Conservation (phyloP, 1,284 basidiomycete species). For the Salmacisia buchloeana region DNA sequence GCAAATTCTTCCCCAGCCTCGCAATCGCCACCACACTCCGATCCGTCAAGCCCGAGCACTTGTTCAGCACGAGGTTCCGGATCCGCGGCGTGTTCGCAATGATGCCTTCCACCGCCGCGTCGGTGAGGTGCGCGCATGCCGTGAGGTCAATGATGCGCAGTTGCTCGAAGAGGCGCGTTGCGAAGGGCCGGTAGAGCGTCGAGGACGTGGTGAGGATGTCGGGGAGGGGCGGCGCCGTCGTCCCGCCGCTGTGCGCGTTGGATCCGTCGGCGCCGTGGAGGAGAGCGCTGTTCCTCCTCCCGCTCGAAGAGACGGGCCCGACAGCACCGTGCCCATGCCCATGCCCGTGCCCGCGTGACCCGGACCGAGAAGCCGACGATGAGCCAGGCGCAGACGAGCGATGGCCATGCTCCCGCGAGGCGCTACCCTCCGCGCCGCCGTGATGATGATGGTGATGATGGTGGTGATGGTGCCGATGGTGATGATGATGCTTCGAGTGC, state of each 20-base stretch:
- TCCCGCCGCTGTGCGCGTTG: background rate
- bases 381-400: background rate
- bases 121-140: slow-evolving; percentile 72
- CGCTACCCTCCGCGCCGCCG: background rate
- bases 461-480: background rate
- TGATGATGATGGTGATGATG: background rate
- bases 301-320: background rate
- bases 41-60: slow-evolving; percentile 82
- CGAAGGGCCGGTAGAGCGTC: background rate
- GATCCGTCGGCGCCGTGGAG: background rate
- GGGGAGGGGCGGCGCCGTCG: slow-evolving; percentile 12
- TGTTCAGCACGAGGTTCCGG: slow-evolving; percentile 84
- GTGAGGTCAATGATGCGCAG: slow-evolving; percentile 59
- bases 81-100: slow-evolving; percentile 81
- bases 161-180: slow-evolving; percentile 32
- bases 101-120: slow-evolving; percentile 84
- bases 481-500: background rate
- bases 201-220: slow-evolving; percentile 16
- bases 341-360: too few relatives aligned
- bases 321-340: background rate
- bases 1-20: slow-evolving; percentile 79
- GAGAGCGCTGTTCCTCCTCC: background rate
- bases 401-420: background rate
- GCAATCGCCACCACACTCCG: slow-evolving; percentile 77
- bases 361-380: slow-evolving; percentile 1